Percentiles rank a stretch among this genome's conserved stretches.
These are phyloP conservation scores for Leishmania aethiopica DNA, from an alignment of 208 protist species.

Conservation along the genomic window DNA sequence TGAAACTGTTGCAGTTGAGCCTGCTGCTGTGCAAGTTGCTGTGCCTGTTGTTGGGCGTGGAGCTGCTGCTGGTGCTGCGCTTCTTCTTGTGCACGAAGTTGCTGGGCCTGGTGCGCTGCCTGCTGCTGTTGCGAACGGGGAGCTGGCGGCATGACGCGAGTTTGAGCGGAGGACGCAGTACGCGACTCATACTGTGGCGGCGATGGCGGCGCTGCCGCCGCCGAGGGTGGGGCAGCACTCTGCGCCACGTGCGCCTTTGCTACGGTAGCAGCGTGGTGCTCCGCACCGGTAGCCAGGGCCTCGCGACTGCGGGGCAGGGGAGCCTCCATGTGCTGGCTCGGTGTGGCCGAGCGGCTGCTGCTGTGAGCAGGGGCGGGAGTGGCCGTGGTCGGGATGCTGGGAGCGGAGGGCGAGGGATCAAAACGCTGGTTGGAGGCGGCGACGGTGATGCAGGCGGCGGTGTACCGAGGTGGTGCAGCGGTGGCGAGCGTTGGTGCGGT, in stretches of 20 bases:
- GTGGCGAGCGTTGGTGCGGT: background rate
- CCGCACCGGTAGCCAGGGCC: background rate
- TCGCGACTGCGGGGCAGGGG: conserved; percentile 19
- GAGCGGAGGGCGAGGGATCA: background rate
- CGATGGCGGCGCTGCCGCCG: background rate
- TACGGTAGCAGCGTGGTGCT: background rate
- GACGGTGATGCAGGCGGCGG: conserved; percentile 13
- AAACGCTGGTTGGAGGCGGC: background rate
- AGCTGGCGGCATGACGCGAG: conserved; percentile 27
- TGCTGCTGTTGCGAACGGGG: conserved; percentile 23
- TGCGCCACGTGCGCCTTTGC: background rate
- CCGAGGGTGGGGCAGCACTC: background rate
- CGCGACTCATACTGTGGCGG: conserved; percentile 22
- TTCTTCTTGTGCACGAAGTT: conserved; percentile 1
- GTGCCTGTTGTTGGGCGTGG: background rate
- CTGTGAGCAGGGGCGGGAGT: background rate
- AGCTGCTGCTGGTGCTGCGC: conserved; percentile 4
- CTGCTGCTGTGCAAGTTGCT: background rate
- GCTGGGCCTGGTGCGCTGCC: background rate
- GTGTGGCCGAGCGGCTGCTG: conserved; percentile 3
- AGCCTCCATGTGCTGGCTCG: background rate
- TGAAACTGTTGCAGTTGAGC: conserved; percentile 1
- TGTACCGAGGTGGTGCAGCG: conserved; percentile 19
- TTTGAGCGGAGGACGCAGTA: conserved; percentile 3
- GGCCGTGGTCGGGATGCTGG: background rate